These are phyloP conservation scores for Aureobasidium melanogenum DNA, from an alignment of 2,329 filamentous ascomycete species.

Conservation along the genomic window DNA sequence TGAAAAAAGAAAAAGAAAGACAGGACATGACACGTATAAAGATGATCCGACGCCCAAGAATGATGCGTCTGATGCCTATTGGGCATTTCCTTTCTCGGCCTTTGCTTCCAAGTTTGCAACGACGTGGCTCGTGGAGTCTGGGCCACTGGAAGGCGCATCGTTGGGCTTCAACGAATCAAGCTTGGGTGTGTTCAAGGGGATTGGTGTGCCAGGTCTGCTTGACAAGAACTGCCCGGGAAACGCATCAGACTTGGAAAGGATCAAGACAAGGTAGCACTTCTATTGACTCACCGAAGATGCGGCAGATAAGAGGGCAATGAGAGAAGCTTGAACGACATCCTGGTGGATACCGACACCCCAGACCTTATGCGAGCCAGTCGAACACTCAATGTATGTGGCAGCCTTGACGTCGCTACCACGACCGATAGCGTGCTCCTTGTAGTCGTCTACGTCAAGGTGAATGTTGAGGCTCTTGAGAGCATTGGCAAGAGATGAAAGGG, in stretches of 20 bases:
- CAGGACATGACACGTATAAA: not conserved
- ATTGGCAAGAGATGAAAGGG: conserved; percentile 78
- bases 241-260: not conserved
- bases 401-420: conserved; percentile 73
- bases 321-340: conserved; percentile 81
- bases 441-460: conserved; percentile 83
- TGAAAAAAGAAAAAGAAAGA: not conserved
- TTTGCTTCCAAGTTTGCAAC: conserved; percentile 24
- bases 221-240: conserved; percentile 54
- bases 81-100: conserved; percentile 2
- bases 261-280: not conserved
- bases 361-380: conserved; percentile 58
- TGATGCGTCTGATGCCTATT: not conserved
- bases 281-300: conserved; percentile 66
- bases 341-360: conserved; percentile 91
- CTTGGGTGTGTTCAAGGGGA: conserved; percentile 51
- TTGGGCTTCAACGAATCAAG: conserved; percentile 23
- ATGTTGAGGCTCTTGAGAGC: conserved; percentile 72
- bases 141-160: conserved; percentile 22
- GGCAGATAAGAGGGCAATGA: conserved; percentile 77
- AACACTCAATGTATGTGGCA: conserved; percentile 93
- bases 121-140: conserved; percentile 23
- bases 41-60: not conserved
- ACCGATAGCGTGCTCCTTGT: conserved; percentile 93
- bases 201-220: conserved; percentile 60